A percentile compares a stretch with the other conserved stretches of the same genome.
These are phyloP conservation scores for Linnemannia hyalina DNA, from an alignment of 192 early-diverging fungal genomes.

Conservation along the genomic window DNA sequence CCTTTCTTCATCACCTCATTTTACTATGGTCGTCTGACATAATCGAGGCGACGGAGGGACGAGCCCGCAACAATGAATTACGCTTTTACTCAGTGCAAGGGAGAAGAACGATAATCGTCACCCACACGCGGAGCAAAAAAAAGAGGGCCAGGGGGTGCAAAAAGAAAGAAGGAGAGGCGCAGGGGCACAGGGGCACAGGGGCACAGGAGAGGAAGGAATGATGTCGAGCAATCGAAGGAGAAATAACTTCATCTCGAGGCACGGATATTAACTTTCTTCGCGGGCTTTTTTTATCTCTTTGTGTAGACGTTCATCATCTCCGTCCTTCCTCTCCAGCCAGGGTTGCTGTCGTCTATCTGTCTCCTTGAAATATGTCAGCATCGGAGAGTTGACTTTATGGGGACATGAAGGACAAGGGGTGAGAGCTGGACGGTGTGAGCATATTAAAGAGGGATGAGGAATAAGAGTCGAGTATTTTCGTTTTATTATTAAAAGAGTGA, in stretches of 20 bases:
- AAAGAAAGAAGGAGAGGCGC: background rate
- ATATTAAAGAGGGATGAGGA: background rate
- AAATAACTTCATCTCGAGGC: background rate
- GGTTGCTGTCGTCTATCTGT: background rate
- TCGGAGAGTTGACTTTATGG: background rate
- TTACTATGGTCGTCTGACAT: background rate
- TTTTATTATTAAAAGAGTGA: background rate
- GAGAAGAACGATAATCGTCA: background rate
- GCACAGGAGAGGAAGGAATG: background rate
- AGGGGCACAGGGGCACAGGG: background rate
- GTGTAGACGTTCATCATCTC: no score
- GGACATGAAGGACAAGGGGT: background rate
- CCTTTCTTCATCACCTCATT: background rate
- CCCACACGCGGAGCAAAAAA: background rate
- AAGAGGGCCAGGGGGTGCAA: background rate
- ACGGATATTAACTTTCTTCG: background rate
- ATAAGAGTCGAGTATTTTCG: background rate
- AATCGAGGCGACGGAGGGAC: background rate
- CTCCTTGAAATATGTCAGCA: background rate
- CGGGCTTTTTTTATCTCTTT: no score
- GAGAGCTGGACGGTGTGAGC: background rate
- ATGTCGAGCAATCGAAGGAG: background rate
- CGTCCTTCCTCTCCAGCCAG: background rate
- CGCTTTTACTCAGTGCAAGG: background rate
- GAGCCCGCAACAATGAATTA: background rate